Conservation (phyloP, 495 filamentous ascomycete genomes). For the Usnea hakonensis region DNA sequence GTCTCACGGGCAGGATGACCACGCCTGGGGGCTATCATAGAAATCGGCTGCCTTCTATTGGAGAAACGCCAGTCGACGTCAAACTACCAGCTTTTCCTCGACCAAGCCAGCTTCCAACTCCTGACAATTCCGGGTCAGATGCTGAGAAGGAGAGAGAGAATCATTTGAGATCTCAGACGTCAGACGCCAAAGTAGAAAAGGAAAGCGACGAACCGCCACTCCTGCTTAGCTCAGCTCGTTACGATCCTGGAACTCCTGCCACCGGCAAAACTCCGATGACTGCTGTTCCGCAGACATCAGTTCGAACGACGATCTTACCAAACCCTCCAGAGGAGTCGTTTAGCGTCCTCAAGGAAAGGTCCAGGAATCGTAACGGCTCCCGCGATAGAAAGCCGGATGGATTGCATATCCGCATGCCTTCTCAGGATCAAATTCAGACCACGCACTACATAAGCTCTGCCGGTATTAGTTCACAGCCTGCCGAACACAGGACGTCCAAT, state of each 20-base stretch:
- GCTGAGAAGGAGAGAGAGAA: slow-evolving; percentile 33
- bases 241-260: slow-evolving; percentile 38
- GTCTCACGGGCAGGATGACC: slow-evolving; percentile 52
- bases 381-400: slow-evolving; percentile 74
- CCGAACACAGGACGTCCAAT: slow-evolving; percentile 22
- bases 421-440: slow-evolving; percentile 37
- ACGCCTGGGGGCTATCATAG: slow-evolving; percentile 64
- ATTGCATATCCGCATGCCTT: slow-evolving; percentile 64
- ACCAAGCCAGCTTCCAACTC: slow-evolving; percentile 34
- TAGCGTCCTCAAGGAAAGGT: slow-evolving; percentile 49
- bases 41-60: slow-evolving; percentile 73
- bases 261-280: slow-evolving; percentile 43
- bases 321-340: slow-evolving; percentile 51
- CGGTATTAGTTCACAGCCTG: slow-evolving; percentile 9
- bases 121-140: slow-evolving; percentile 43
- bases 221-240: slow-evolving; percentile 45
- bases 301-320: slow-evolving; percentile 47
- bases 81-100: slow-evolving; percentile 42
- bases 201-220: slow-evolving; percentile 26
- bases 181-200: slow-evolving; percentile 26
- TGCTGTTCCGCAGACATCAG: slow-evolving; percentile 39
- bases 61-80: slow-evolving; percentile 60
- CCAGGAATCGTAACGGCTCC: slow-evolving; percentile 58
- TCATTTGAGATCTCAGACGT: slow-evolving; percentile 27
- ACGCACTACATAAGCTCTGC: slow-evolving; percentile 16